Evolutionary conservation across 768 basidiomycete genomes (phyloP).

Genomic region (Kwoniella newhampshirensis): DNA sequence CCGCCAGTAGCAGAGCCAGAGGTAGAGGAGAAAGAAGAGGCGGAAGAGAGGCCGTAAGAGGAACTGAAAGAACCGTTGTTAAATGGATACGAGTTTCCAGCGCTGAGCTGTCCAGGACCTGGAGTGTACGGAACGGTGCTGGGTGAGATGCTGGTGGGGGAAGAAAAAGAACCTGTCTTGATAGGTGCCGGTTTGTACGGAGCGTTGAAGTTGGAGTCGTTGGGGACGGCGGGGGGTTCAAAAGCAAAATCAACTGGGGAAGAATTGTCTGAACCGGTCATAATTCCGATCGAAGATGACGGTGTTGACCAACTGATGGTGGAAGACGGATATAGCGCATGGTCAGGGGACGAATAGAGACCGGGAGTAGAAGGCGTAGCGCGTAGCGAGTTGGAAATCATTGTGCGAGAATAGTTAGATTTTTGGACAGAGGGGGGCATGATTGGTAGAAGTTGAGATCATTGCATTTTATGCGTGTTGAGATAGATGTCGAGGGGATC

Average conservation of each 20-base stretch:
- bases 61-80: constrained; percentile 6
- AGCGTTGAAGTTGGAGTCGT: not conserved
- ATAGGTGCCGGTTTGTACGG: constrained; percentile 21
- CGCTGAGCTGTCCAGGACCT: constrained; percentile 2
- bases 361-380: not conserved
- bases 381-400: not conserved
- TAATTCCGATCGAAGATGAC: constrained; percentile 12
- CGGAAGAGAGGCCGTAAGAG: constrained; percentile 27
- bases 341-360: constrained; percentile 20
- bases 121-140: constrained; percentile 4
- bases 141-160: constrained; percentile 3
- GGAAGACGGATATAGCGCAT: constrained; percentile 6
- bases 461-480: too few relatives aligned
- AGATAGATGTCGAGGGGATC: too few relatives aligned
- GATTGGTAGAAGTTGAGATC: too few relatives aligned
- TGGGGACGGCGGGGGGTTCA: constrained; percentile 27
- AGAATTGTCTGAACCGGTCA: constrained; percentile 31
- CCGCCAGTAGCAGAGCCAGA: constrained; percentile 36
- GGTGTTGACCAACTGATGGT: constrained; percentile 18
- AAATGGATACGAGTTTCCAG: constrained; percentile 11
- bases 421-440: too few relatives aligned
- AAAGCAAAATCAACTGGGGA: constrained; percentile 45
- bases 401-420: too few relatives aligned
- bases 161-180: constrained; percentile 22
- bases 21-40: constrained; percentile 43